Evolutionary conservation across 345 rosid species (phyloP), one percentile per base, ranked within the genome.

Genomic region (Gossypium sturtianum): DNA sequence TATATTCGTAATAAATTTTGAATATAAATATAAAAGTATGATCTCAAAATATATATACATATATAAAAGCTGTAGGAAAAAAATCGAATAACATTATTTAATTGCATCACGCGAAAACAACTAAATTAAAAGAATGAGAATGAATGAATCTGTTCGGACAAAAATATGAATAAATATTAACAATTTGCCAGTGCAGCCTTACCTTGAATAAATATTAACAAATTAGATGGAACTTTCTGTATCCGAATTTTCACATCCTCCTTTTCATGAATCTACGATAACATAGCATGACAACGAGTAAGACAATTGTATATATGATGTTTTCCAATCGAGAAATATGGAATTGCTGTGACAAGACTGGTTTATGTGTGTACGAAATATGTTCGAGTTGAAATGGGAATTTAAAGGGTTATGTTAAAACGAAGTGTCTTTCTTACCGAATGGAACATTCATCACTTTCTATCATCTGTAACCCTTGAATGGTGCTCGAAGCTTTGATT

Each of bases 261-360:
- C 74, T 54, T 62, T 71, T 71, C 41, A 38, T n/a, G 63, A 54
- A 19, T 34, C 63, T 38, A 56, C 74, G 12, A 34, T 34, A 44
- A 49, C 57, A 49, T 22, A 15, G n/a, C 43, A 16, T 68, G 57
- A 49, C 3, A 48, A 41, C n/a, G 4, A 60, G 27, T 63, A 60
- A 6, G 65, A 60, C 43, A 13, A 60, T 60, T 9, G 13, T n/a
- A 38, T 17, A 34, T 62, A 34, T 16, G 22, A 62, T 20, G 5
- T 62, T 63, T 63, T 22, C 67, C 41, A 34, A 38, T 34, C 12
- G n/a, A 66, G 48, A 23, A 66, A 20, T 22, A 51, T 70, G 49
- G 27, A 71, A 71, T 54, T 54, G 49, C 51, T 57, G 52, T 41
- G 74, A 58, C 2, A 7, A 20, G 64, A 71, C 12, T 12, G 8